Conservation (phyloP, 306 rosid species). For the Fragaria iinumae region DNA sequence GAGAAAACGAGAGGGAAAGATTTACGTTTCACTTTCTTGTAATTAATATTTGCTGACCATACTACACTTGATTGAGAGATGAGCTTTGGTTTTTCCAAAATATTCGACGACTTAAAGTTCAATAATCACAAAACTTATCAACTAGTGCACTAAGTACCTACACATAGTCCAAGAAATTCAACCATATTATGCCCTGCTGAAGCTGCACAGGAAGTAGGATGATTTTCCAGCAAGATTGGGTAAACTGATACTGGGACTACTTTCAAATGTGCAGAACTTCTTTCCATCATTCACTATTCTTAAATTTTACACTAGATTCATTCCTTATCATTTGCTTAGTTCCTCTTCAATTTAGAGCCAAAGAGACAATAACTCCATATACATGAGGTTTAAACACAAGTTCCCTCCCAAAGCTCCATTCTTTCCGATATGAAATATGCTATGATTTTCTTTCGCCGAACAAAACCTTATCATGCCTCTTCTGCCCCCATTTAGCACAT, state of each 20-base stretch:
- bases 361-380: not conserved
- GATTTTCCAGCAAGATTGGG: not conserved
- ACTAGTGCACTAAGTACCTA: not conserved
- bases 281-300: constrained; percentile 6
- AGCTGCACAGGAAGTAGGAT: not conserved
- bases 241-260: not conserved
- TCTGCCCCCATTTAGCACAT: not conserved
- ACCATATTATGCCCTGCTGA: not conserved
- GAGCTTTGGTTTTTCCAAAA: not conserved
- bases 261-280: not conserved
- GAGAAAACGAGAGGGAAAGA: not conserved
- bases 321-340: not conserved
- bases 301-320: not conserved
- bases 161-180: not conserved
- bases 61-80: not conserved
- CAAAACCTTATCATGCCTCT: not conserved
- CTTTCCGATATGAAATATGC: not conserved
- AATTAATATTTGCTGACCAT: not conserved
- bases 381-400: not conserved
- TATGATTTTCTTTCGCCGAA: not conserved
- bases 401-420: not conserved
- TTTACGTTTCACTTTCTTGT: not conserved
- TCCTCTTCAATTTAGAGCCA: not conserved
- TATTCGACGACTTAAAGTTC: not conserved
- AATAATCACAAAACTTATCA: not conserved